These are phyloP conservation scores for Wickerhamiella slavikovae DNA, from an alignment of 805 yeast genomes.

Conservation along the genomic window DNA sequence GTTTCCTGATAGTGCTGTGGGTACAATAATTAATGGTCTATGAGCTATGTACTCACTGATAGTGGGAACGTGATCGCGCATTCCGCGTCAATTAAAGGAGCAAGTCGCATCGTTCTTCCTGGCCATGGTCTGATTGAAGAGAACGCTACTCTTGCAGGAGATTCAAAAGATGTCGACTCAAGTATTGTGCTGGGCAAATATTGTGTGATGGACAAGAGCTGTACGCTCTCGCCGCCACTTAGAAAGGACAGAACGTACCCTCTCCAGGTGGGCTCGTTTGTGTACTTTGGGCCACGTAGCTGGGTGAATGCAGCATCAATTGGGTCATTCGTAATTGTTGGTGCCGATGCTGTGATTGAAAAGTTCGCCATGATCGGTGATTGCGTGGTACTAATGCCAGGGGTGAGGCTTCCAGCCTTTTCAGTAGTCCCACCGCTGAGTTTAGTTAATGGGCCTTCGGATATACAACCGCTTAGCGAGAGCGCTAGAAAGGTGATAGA, in stretches of 20 bases:
- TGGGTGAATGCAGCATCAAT: conserved; percentile 19
- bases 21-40: too few relatives aligned
- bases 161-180: conserved; percentile 15
- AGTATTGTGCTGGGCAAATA: conserved; percentile 20
- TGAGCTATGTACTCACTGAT: conserved; percentile 14
- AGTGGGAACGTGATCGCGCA: conserved; percentile 19
- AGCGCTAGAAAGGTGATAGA: conserved; percentile 15
- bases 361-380: conserved; percentile 19
- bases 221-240: conserved; percentile 17
- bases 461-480: conserved; percentile 15
- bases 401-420: conserved; percentile 16
- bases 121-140: conserved; percentile 18
- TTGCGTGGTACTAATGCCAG: conserved; percentile 17
- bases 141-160: conserved; percentile 18
- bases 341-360: conserved; percentile 17
- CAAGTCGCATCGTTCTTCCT: conserved; percentile 19
- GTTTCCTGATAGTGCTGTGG: too few relatives aligned
- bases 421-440: conserved; percentile 20
- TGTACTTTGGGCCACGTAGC: conserved; percentile 17
- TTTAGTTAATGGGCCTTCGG: conserved; percentile 10
- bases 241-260: conserved; percentile 15
- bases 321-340: conserved; percentile 20
- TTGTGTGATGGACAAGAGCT: conserved; percentile 12
- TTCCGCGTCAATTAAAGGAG: conserved; percentile 17
- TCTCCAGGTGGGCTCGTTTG: conserved; percentile 19